These are phyloP conservation scores for Effrenium voratum DNA, from an alignment of 73 alveolate genomes.

Conservation along the genomic window DNA sequence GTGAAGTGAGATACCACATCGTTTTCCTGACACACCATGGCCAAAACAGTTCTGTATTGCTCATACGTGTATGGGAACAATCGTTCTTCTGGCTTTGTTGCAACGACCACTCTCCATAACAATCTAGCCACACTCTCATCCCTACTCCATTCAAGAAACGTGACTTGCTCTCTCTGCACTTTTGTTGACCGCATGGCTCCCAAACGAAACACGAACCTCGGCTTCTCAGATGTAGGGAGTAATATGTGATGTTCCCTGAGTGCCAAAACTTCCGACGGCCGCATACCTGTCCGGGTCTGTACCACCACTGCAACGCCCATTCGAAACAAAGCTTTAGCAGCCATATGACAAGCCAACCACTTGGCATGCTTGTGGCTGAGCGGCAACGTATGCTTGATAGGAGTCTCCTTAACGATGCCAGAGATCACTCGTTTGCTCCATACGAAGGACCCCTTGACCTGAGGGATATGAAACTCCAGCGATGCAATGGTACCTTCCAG, in stretches of 20 bases:
- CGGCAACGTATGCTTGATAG: no score
- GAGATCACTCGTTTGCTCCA: no score
- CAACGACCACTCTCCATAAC: background rate
- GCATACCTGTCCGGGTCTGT: background rate
- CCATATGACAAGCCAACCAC: no score
- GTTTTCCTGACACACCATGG: background rate
- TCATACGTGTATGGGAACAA: background rate
- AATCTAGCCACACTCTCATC: background rate
- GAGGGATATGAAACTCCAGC: background rate
- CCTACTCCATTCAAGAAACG: background rate
- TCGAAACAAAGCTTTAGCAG: no score
- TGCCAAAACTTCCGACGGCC: background rate
- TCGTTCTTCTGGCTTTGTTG: background rate
- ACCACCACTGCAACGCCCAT: constrained; percentile 13
- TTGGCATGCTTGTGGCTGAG: no score
- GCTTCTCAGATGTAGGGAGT: background rate
- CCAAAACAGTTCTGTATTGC: background rate
- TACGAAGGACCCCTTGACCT: no score
- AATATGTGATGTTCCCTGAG: background rate
- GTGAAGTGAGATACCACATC: background rate
- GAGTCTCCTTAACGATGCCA: no score
- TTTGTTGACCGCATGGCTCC: background rate
- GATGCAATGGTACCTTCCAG: background rate
- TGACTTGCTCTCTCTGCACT: constrained; percentile 5
- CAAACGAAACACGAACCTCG: background rate